phyloP scores from a whole-genome alignment of 805 yeast genomes.

The Kodamaea jinghongensis region DNA sequence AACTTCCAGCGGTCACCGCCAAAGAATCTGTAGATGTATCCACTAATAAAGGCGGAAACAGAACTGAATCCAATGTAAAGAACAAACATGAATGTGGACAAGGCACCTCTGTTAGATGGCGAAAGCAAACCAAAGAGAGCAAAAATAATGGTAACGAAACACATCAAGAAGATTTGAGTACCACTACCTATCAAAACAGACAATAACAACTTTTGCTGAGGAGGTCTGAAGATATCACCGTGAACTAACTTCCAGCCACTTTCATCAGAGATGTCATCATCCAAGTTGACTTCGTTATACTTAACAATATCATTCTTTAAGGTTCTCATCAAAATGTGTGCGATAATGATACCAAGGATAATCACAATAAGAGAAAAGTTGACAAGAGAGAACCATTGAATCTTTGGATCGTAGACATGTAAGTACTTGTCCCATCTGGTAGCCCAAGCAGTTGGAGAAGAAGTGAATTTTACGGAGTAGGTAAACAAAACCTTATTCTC shows the following conservation, averaged over 20 bases:
- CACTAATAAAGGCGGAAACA: conserved; percentile 84
- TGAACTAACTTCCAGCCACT: conserved; percentile 96
- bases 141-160: conserved; percentile 66
- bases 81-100: conserved; percentile 85
- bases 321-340: conserved; percentile 74
- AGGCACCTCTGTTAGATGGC: conserved; percentile 92
- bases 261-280: conserved; percentile 85
- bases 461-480: conserved; percentile 75
- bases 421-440: conserved; percentile 98
- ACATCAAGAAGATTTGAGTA: conserved; percentile 75
- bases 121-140: conserved; percentile 88
- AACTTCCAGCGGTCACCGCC: conserved; percentile 90
- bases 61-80: conserved; percentile 78
- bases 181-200: conserved; percentile 90
- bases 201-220: conserved; percentile 63
- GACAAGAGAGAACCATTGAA: conserved; percentile 92
- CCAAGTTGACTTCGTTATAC: conserved; percentile 86
- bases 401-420: conserved; percentile 86
- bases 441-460: conserved; percentile 84
- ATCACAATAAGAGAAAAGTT: conserved; percentile 82
- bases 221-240: conserved; percentile 92
- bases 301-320: conserved; percentile 80
- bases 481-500: conserved; percentile 57
- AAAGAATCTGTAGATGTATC: conserved; percentile 80
- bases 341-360: conserved; percentile 71